These are phyloP conservation scores for Daldinia grandis DNA, from an alignment of 495 filamentous ascomycete species.

Conservation along the genomic window DNA sequence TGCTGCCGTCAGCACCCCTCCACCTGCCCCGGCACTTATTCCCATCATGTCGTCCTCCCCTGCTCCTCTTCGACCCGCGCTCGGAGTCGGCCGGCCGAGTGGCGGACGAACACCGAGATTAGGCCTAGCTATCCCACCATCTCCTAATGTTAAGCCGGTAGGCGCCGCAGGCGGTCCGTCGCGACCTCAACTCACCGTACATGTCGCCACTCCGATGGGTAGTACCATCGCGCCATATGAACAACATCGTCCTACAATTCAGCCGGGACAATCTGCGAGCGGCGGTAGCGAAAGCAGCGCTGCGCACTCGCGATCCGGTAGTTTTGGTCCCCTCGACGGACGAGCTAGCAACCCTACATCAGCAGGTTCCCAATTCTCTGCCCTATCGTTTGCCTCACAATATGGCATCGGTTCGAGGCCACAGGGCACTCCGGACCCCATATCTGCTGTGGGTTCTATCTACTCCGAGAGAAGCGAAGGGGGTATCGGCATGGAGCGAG, in stretches of 20 bases:
- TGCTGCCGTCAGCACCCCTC: slow-evolving; percentile 41
- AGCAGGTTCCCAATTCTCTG: slow-evolving; percentile 82
- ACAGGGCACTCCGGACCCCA: slow-evolving; percentile 78
- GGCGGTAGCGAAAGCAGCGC: slow-evolving; percentile 73
- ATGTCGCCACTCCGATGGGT: slow-evolving; percentile 86
- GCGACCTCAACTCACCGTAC: slow-evolving; percentile 68
- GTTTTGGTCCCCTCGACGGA: slow-evolving; percentile 75
- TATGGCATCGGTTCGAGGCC: slow-evolving; percentile 66
- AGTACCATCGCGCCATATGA: slow-evolving; percentile 72
- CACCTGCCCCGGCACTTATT: slow-evolving; percentile 46
- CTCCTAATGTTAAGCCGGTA: slow-evolving; percentile 78
- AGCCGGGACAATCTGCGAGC: slow-evolving; percentile 66
- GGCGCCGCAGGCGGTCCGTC: slow-evolving; percentile 47
- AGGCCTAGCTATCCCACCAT: slow-evolving; percentile 86
- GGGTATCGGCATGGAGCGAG: slow-evolving; percentile 75
- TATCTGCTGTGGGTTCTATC: slow-evolving; percentile 84
- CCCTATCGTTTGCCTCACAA: slow-evolving; percentile 75
- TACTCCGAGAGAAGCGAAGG: slow-evolving; percentile 76
- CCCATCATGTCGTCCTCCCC: slow-evolving; percentile 79
- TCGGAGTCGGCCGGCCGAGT: slow-evolving; percentile 74
- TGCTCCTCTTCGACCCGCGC: slow-evolving; percentile 81
- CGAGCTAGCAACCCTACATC: slow-evolving; percentile 79
- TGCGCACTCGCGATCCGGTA: slow-evolving; percentile 75
- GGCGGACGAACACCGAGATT: slow-evolving; percentile 76
- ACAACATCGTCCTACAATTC: slow-evolving; percentile 56